These are phyloP conservation scores for Malassezia slooffiae DNA, from an alignment of 1,284 basidiomycete species.

Conservation along the genomic window DNA sequence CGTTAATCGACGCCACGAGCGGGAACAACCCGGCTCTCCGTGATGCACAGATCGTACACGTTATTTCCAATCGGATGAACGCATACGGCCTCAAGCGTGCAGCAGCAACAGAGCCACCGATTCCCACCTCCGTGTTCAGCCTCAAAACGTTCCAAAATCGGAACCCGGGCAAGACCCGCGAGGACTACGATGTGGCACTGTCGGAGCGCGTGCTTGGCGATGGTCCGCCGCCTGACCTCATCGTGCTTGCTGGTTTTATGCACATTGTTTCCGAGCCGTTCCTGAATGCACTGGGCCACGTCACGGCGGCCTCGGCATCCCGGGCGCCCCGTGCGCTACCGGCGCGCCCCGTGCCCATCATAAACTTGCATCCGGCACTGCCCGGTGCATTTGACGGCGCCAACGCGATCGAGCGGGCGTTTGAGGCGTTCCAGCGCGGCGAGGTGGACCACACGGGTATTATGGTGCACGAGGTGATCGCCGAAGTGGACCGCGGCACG, in stretches of 20 bases:
- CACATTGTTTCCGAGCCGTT: constrained; percentile 62
- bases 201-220: constrained; percentile 58
- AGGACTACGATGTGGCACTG: constrained; percentile 76
- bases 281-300: constrained; percentile 44
- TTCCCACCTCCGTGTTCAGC: constrained; percentile 71
- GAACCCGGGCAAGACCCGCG: constrained; percentile 59
- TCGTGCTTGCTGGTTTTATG: constrained; percentile 97
- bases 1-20: constrained; percentile 75
- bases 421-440: constrained; percentile 72
- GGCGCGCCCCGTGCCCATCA: constrained; percentile 61
- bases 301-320: constrained; percentile 18
- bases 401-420: constrained; percentile 76
- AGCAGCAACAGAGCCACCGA: constrained; percentile 56
- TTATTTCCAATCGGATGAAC: constrained; percentile 82
- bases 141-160: constrained; percentile 73
- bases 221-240: constrained; percentile 58
- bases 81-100: constrained; percentile 82
- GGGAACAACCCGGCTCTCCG: constrained; percentile 49
- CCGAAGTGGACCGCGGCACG: constrained; percentile 82
- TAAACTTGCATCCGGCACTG: constrained; percentile 92
- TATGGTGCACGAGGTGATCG: constrained; percentile 90
- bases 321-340: constrained; percentile 21
- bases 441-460: constrained; percentile 56
- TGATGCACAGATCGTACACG: constrained; percentile 62
- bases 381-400: constrained; percentile 90